Base-by-base conservation (phyloP, 2,329 filamentous ascomycete genomes). In the Botrytis tulipae region DNA sequence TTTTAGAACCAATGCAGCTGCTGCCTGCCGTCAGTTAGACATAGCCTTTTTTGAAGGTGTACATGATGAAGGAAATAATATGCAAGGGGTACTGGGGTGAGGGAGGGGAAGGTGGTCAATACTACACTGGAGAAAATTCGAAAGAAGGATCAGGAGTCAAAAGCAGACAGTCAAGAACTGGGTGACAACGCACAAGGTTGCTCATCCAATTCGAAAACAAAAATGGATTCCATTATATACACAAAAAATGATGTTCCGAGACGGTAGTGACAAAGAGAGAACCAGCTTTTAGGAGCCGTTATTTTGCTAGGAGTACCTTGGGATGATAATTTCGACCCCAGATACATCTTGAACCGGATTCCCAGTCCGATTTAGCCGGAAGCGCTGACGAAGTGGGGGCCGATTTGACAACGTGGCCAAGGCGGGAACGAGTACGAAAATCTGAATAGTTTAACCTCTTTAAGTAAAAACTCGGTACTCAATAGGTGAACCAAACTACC, bases 221-320 rank as follows among this genome's bases (percentile, higher is more conserved):
- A 25, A 37, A 14, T 16, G 48, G 9, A 37, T 10, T 8, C 20
- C 18, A 37, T 35, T 18, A n/a, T 25, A 35, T 18, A 25, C 14
- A n/a, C 22, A 51, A 40, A 1, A 54, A 40, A n/a, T 54, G 10
- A 20, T 22, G 32, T 54, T 35, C 18, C n/a, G 14, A 67, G n/a
- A 40, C 8, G 12, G 25, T 9, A 29, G 0, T 40, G 18, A 25
- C n/a, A 32, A 0, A 1, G 3, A n/a, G 3, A 40, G 12, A 9
- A 29, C 35, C 54, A 54, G 29, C 65, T 54, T 54, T 29, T 35
- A 48, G 32, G 42, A 65, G 32, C n/a, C 40, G n/a, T 65, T 20
- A 25, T 29, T 54, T 22, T 51, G 32, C 65, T 14, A 40, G 32
- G 32, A 29, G 37, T 29, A 40, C 16, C 35, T 14, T 14, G 25